A percentile compares a stretch with the other conserved stretches of the same genome.
These are phyloP conservation scores for Coniochaeta pulveracea DNA, from an alignment of 2,329 filamentous ascomycete genomes.

Conservation along the genomic window DNA sequence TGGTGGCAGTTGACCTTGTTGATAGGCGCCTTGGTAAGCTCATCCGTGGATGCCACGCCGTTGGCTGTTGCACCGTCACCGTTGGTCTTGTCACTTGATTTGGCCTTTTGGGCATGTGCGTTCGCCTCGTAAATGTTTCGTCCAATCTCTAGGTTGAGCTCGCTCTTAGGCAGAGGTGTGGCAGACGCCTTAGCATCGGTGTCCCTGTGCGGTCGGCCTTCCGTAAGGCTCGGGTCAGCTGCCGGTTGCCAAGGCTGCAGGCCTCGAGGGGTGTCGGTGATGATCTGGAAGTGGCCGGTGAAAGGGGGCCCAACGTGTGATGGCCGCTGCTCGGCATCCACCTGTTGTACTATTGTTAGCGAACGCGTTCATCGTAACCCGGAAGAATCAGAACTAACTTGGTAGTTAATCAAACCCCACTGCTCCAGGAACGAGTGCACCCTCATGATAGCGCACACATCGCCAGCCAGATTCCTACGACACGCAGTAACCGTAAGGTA, in stretches of 20 bases:
- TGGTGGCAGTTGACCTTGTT: conserved; percentile 73
- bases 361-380: neutral
- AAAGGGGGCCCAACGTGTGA: conserved; percentile 95
- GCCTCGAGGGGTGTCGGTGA: conserved; percentile 88
- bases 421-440: conserved; percentile 97
- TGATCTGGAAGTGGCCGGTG: conserved; percentile 93
- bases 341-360: conserved; percentile 40
- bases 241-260: conserved; percentile 92
- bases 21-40: conserved; percentile 54
- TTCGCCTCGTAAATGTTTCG: conserved; percentile 93
- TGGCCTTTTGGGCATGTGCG: conserved; percentile 63
- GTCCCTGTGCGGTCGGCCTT: conserved; percentile 47
- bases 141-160: conserved; percentile 83
- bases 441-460: conserved; percentile 98
- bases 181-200: conserved; percentile 67
- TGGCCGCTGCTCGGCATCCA: conserved; percentile 88
- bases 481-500: conserved; percentile 97
- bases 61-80: conserved; percentile 61
- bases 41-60: conserved; percentile 46
- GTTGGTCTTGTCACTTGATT: conserved; percentile 60
- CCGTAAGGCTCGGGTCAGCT: conserved; percentile 56
- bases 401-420: conserved; percentile 98
- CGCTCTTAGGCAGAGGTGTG: conserved; percentile 57
- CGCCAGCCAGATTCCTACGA: conserved; percentile 84
- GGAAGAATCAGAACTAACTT: conserved; percentile 47